Conservation (phyloP, 2,329 filamentous ascomycete genomes). For the Alternaria brassicae region DNA sequence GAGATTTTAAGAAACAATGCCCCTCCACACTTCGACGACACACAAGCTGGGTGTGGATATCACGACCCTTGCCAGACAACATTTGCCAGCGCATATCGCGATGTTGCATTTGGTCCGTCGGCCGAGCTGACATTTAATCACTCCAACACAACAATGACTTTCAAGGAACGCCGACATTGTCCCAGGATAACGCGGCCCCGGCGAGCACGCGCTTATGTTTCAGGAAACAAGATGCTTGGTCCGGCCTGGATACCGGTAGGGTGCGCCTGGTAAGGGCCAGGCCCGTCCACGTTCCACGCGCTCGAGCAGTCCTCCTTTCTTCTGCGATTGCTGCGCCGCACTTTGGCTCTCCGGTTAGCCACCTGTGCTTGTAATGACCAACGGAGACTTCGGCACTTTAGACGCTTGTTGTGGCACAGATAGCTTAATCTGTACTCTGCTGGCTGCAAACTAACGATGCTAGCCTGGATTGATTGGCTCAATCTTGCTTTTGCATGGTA, state of each 20-base stretch:
- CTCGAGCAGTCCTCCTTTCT: neutral
- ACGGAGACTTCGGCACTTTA: neutral
- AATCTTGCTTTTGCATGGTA: neutral
- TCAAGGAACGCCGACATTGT: neutral
- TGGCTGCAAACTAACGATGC: neutral
- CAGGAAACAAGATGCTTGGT: neutral
- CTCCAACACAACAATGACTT: neutral
- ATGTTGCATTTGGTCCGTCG: neutral
- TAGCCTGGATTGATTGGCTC: neutral
- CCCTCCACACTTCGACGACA: neutral
- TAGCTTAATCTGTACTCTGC: neutral
- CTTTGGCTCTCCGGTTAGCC: neutral
- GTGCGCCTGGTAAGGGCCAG: neutral
- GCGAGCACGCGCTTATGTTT: neutral
- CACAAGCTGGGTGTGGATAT: neutral
- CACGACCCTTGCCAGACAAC: neutral
- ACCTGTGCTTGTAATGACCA: neutral
- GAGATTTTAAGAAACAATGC: neutral
- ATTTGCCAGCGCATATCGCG: neutral
- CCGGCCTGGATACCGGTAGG: neutral
- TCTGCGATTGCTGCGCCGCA: conserved; percentile 1
- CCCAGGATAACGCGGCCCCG: neutral
- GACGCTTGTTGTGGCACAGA: neutral
- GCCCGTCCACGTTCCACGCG: neutral
- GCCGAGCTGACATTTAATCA: conserved; percentile 1